Conservation (phyloP, 805 yeast genomes). For the Wickerhamiella alocasiicola region DNA sequence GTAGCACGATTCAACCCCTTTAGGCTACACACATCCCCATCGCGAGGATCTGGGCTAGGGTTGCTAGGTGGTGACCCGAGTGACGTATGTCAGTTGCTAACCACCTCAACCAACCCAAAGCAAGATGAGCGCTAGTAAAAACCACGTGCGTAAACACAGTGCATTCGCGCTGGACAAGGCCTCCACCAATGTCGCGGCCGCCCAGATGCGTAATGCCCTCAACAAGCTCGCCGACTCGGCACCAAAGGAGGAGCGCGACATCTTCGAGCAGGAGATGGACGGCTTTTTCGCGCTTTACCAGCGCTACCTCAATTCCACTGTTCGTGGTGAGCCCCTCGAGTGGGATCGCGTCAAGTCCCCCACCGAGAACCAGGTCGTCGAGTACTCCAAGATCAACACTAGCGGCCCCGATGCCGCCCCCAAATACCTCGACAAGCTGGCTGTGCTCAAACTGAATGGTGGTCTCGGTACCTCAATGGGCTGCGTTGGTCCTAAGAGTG, state of each 20-base stretch:
- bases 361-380: constrained; percentile 74
- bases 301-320: constrained; percentile 81
- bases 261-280: constrained; percentile 87
- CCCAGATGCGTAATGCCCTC: constrained; percentile 94
- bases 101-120: not conserved
- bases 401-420: constrained; percentile 21
- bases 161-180: constrained; percentile 74
- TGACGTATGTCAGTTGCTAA: not conserved
- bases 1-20: no score
- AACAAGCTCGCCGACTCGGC: constrained; percentile 76
- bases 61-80: no score
- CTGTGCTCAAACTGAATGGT: constrained; percentile 93
- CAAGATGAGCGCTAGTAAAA: constrained; percentile 4
- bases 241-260: constrained; percentile 31
- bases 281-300: constrained; percentile 86
- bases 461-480: constrained; percentile 99
- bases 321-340: constrained; percentile 67
- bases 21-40: no score
- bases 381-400: constrained; percentile 45
- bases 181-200: constrained; percentile 88
- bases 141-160: constrained; percentile 18
- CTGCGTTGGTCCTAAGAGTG: constrained; percentile 97
- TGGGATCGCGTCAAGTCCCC: constrained; percentile 98
- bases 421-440: constrained; percentile 62
- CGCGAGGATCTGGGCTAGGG: no score